Base-by-base conservation (phyloP, 2,329 filamentous ascomycete genomes). In the Fusarium nanum region DNA sequence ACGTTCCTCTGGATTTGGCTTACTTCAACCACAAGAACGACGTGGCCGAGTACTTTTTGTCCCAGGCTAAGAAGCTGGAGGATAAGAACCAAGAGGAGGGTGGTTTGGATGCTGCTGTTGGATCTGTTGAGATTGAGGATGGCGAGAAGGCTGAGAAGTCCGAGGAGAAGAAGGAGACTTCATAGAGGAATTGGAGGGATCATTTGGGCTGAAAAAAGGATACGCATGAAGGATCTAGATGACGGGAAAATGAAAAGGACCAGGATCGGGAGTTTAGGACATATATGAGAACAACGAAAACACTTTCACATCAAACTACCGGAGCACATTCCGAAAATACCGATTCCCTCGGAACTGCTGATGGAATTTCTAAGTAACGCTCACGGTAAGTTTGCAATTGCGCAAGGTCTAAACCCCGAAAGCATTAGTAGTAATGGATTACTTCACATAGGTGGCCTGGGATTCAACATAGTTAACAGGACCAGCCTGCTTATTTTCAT, bases 1-100 rank as follows among this genome's bases (percentile, higher is more conserved):
- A 97, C 74, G 91, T 94, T 73, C 89, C 92, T 5, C 83, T 94
- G 4, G 93, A 93, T 74, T 83, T 93, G 72, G 92, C 92, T 18
- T 88, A 92, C 78, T 85, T 92, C 72, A 88, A 89, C 68, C 88
- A 90, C 73, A 90, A 92, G 83, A 83, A 84, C 55, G 85, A 89
- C 9, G 88, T 92, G 12, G 88, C 89, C 6, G 85, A 90, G 60
- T 89, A 86, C 77, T 89, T 89, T 74, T 69, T 89, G 46, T 78
- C 81, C n/a, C 80, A 84, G 63, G 82, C 83, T 22, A 81, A 80
- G 48, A 80, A 80, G 49, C 69, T 88, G 13, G 86, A 88, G 75
- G 80, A 79, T 7, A 78, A 81, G 59, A 86, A 87, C 54, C 80
- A 80, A 41, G 80, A 80, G 50, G 80, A 80, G 58, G 81, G 80